phyloP scores from a whole-genome alignment of 2,329 filamentous ascomycete genomes.

The Monascus ruber region DNA sequence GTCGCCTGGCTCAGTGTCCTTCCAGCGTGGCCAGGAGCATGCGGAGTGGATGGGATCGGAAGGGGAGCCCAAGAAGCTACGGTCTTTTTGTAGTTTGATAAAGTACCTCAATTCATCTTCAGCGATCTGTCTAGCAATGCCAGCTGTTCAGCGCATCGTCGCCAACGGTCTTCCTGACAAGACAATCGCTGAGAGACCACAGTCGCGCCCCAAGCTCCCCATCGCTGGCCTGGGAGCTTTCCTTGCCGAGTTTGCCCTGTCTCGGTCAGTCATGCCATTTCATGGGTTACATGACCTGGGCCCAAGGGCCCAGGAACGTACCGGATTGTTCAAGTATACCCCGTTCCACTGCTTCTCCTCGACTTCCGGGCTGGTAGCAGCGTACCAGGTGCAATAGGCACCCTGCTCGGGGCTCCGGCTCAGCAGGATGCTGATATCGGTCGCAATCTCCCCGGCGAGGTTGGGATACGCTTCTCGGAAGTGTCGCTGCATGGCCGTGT shows the following conservation, averaged over 20 bases:
- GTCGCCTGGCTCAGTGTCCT: no score
- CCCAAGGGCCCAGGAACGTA: conserved; percentile 1
- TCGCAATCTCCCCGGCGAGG: conserved; percentile 28
- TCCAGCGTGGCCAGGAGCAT: no score
- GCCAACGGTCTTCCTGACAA: conserved; percentile 33
- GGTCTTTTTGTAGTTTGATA: no score
- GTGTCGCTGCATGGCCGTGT: conserved; percentile 35
- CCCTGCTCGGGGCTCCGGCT: conserved; percentile 33
- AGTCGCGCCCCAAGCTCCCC: conserved; percentile 25
- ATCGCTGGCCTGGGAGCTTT: conserved; percentile 29
- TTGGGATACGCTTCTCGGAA: conserved; percentile 38
- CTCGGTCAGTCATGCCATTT: background rate
- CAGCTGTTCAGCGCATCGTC: conserved; percentile 28
- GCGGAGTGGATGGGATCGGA: no score
- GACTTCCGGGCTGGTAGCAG: conserved; percentile 30
- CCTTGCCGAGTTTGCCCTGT: conserved; percentile 25
- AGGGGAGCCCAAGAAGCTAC: no score
- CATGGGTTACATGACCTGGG: background rate
- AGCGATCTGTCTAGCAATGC: conserved; percentile 1
- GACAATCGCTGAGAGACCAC: conserved; percentile 29
- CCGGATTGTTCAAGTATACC: conserved; percentile 31
- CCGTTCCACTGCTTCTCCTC: conserved; percentile 35
- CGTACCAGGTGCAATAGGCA: conserved; percentile 33
- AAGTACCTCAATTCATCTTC: no score
- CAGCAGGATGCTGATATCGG: conserved; percentile 21